Conservation (phyloP, 2,329 filamentous ascomycete genomes). For the Fusarium bactridioides region DNA sequence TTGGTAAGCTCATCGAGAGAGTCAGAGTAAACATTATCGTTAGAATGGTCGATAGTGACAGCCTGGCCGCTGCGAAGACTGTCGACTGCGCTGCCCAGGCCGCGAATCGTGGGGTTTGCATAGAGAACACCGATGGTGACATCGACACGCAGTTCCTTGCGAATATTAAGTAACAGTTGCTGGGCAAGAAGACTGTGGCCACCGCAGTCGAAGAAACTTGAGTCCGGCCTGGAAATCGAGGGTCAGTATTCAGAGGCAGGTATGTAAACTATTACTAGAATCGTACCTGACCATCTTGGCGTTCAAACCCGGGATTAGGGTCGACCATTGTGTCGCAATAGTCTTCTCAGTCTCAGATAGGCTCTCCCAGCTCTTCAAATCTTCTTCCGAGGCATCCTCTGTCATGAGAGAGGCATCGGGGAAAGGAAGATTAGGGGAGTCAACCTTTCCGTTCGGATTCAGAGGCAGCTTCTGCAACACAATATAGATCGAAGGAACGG, state of each 20-base stretch:
- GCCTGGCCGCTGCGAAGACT: not conserved
- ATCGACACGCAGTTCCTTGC: constrained; percentile 42
- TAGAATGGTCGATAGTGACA: not conserved
- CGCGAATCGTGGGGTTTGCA: not conserved
- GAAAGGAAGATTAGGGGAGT: constrained; percentile 80
- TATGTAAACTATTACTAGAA: not conserved
- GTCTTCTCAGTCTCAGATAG: constrained; percentile 51
- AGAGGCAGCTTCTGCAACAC: constrained; percentile 62
- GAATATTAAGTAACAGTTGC: constrained; percentile 73
- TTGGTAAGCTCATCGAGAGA: constrained; percentile 60
- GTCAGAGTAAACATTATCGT: not conserved
- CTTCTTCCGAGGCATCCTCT: constrained; percentile 47
- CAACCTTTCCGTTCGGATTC: constrained; percentile 82
- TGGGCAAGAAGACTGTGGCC: constrained; percentile 65
- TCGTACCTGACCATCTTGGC: constrained; percentile 56
- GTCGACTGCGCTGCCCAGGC: constrained; percentile 33
- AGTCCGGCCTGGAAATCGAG: not conserved
- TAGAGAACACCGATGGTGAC: constrained; percentile 47
- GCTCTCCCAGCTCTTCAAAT: constrained; percentile 61
- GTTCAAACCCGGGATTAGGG: constrained; percentile 70
- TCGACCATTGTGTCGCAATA: constrained; percentile 70
- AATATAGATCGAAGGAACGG: constrained; percentile 45
- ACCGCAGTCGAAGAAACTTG: constrained; percentile 50
- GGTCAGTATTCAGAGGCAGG: not conserved
- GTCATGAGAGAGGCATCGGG: constrained; percentile 65